Evolutionary conservation across 1,284 basidiomycete species (phyloP).

Genomic region (Rhodotorula glutinis): DNA sequence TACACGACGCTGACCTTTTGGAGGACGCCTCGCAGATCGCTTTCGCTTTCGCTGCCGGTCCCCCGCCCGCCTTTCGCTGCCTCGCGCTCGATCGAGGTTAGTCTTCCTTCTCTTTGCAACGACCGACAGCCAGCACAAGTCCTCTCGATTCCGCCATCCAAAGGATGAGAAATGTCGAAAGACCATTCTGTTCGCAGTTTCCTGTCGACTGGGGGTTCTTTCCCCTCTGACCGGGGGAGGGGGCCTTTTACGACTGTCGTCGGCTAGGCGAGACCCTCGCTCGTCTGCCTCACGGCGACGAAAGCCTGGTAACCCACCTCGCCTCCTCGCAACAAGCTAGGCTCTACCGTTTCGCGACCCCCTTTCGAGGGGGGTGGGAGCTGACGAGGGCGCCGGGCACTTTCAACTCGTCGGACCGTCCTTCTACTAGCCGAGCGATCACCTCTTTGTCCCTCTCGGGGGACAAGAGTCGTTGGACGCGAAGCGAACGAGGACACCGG

Average conservation of each 20-base stretch:
- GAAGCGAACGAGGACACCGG: neutral
- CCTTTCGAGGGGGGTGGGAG: too few relatives aligned
- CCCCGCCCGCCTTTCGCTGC: too few relatives aligned
- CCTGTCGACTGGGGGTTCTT: constrained; percentile 10
- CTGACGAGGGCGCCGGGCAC: too few relatives aligned
- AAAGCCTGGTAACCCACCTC: constrained; percentile 8
- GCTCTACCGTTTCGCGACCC: neutral
- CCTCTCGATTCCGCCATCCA: neutral
- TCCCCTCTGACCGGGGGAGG: neutral
- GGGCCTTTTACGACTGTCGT: neutral
- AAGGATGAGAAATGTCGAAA: constrained; percentile 23
- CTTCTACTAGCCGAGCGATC: neutral
- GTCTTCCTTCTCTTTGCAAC: neutral
- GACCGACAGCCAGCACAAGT: neutral
- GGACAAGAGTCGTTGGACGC: constrained; percentile 1
- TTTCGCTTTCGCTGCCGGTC: too few relatives aligned
- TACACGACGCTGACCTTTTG: too few relatives aligned
- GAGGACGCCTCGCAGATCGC: too few relatives aligned
- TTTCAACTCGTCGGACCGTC: too few relatives aligned
- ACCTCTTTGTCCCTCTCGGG: neutral
- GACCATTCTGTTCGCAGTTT: constrained; percentile 36
- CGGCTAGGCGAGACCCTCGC: constrained; percentile 5
- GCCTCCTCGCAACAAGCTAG: neutral
- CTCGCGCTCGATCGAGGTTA: neutral
- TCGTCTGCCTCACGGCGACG: neutral